Percentiles rank a stretch among this genome's conserved stretches.
phyloP scores from a whole-genome alignment of 2,329 filamentous ascomycete species.

The Ceratocystis cacaofunesta region DNA sequence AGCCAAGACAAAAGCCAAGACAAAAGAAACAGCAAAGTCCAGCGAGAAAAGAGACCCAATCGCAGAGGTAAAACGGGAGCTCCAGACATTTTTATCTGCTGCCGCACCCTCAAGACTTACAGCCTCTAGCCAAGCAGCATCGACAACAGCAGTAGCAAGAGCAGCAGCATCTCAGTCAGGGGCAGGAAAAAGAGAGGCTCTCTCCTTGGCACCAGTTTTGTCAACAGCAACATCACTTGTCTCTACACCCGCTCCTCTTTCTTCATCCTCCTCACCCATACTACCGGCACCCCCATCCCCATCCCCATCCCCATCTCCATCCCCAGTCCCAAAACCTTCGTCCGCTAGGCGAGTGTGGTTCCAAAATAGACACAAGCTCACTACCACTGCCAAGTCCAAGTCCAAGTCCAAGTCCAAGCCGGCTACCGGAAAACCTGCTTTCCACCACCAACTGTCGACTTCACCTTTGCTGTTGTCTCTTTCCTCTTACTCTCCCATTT shows the following conservation, averaged over 20 bases:
- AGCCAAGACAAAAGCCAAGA: conserved; percentile 5
- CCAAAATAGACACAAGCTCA: conserved; percentile 2
- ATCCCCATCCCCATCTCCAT: not conserved
- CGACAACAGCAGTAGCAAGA: not conserved
- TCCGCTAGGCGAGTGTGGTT: conserved; percentile 4
- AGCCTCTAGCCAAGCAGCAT: not conserved
- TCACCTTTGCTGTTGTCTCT: conserved; percentile 4
- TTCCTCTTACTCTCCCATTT: conserved; percentile 4
- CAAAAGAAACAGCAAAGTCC: not conserved
- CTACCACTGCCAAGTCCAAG: not conserved
- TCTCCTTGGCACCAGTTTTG: not conserved
- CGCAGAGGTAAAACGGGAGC: not conserved
- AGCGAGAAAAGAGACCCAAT: not conserved
- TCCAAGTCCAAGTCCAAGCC: not conserved
- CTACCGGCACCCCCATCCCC: not conserved
- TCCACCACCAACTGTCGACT: not conserved
- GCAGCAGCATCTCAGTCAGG: not conserved
- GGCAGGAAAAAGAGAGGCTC: not conserved
- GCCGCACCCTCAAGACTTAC: not conserved
- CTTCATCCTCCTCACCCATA: not conserved
- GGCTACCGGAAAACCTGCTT: not conserved
- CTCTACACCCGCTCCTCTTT: not conserved
- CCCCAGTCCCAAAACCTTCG: not conserved
- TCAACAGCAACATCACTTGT: not conserved
- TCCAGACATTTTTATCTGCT: not conserved